These are phyloP conservation scores for Magnolia changhungtana DNA, from an alignment of 164 flowering plant genomes.

Conservation along the genomic window DNA sequence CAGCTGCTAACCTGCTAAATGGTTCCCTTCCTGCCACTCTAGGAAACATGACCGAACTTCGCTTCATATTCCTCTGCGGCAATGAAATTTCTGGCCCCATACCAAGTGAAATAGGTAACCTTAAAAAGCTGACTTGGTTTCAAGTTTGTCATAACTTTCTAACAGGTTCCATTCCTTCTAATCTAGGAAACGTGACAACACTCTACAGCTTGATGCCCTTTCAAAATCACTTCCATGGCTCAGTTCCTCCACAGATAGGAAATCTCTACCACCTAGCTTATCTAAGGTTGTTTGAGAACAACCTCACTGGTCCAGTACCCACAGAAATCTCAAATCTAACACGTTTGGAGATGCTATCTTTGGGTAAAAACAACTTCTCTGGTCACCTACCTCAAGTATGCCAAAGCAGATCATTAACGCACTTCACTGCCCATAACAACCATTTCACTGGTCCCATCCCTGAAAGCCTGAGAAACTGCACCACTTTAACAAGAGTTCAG, in stretches of 20 bases:
- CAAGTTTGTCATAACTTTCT: neutral
- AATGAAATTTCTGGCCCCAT: constrained; percentile 20
- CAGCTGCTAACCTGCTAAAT: neutral
- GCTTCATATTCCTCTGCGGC: neutral
- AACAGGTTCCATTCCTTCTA: neutral
- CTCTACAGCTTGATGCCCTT: neutral
- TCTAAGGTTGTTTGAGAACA: no score
- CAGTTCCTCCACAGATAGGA: neutral
- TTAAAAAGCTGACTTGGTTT: neutral
- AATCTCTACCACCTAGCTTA: neutral
- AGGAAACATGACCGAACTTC: constrained; percentile 18
- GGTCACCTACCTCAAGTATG: constrained; percentile 23
- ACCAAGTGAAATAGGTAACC: constrained; percentile 17
- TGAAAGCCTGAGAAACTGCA: constrained; percentile 20
- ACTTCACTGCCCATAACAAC: constrained; percentile 13
- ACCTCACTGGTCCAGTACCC: neutral
- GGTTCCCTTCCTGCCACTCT: constrained; percentile 9
- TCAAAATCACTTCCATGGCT: neutral
- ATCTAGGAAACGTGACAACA: neutral
- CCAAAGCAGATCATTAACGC: constrained; percentile 5
- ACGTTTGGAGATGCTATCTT: neutral
- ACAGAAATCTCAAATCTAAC: neutral
- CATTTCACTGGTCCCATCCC: constrained; percentile 23
- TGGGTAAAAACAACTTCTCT: constrained; percentile 19
- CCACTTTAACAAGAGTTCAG: constrained; percentile 11